Percentiles rank a stretch among this genome's conserved stretches.
Evolutionary conservation across 352 stramenopile genomes (phyloP).

Genomic region (Globisporangium cederbergense): DNA sequence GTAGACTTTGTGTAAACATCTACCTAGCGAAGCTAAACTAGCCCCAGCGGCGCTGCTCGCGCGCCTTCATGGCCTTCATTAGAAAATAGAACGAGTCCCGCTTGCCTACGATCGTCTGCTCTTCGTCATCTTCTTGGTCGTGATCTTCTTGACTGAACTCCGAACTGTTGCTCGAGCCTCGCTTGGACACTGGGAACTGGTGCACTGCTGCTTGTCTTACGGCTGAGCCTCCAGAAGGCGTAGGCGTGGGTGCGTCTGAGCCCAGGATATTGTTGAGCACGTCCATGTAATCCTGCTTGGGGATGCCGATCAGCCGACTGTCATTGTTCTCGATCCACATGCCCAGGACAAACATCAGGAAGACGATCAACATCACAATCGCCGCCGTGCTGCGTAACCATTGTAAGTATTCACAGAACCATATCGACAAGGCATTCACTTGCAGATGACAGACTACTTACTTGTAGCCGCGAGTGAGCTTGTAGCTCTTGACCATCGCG

Average conservation of each 20-base stretch:
- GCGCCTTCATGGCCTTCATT: slow-evolving; percentile 45
- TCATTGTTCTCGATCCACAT: slow-evolving; percentile 79
- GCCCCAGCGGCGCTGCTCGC: slow-evolving; percentile 7
- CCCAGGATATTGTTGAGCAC: slow-evolving; percentile 65
- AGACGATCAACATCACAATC: slow-evolving; percentile 41
- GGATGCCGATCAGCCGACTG: slow-evolving; percentile 55
- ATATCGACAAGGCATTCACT: no score
- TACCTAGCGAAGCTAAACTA: background rate
- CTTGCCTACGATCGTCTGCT: slow-evolving; percentile 38
- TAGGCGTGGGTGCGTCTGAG: slow-evolving; percentile 24
- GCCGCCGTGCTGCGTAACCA: slow-evolving; percentile 28
- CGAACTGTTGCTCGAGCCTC: background rate
- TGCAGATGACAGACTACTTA: background rate
- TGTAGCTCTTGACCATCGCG: slow-evolving; percentile 40
- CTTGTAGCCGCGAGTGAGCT: slow-evolving; percentile 44
- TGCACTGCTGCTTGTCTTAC: background rate
- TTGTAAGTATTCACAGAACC: background rate
- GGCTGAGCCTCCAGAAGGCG: background rate
- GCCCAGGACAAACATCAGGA: slow-evolving; percentile 50
- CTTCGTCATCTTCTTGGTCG: slow-evolving; percentile 18
- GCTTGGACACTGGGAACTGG: slow-evolving; percentile 1
- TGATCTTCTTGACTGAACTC: background rate
- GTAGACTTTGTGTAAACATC: slow-evolving; percentile 3
- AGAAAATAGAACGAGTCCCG: slow-evolving; percentile 84
- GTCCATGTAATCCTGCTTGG: slow-evolving; percentile 58